A percentile compares a stretch with the other conserved stretches of the same genome.
Conservation (phyloP, 768 basidiomycete genomes). For the Epithele typhae region DNA sequence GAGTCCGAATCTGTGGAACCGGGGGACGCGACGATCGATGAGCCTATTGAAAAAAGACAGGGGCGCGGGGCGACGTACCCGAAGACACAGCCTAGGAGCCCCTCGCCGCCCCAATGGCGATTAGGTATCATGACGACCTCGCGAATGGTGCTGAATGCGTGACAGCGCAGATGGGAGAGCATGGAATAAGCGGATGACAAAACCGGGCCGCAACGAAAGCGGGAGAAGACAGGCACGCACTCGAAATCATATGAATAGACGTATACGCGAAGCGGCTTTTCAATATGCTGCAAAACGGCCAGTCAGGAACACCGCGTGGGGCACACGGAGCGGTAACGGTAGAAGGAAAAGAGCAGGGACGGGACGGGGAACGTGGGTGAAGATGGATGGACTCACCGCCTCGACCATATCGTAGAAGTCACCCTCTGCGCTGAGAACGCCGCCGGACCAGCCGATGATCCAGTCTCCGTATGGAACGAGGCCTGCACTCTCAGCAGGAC, state of each 20-base stretch:
- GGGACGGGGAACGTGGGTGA: background rate
- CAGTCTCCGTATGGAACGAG: constrained; percentile 87
- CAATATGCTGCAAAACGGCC: constrained; percentile 62
- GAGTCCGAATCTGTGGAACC: constrained; percentile 66
- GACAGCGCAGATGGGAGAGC: no score
- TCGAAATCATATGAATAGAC: constrained; percentile 98
- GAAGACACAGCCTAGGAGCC: constrained; percentile 91
- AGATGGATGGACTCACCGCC: constrained; percentile 47
- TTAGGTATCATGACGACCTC: constrained; percentile 96
- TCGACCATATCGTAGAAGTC: constrained; percentile 98
- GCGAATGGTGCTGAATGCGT: constrained; percentile 76
- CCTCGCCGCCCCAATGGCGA: constrained; percentile 96
- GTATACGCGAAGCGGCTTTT: constrained; percentile 90
- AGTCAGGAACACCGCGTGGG: background rate
- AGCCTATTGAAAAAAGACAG: background rate
- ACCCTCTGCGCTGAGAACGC: constrained; percentile 83
- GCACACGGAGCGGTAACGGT: background rate
- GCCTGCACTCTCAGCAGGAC: constrained; percentile 93
- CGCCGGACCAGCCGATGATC: constrained; percentile 91
- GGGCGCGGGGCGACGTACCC: constrained; percentile 53
- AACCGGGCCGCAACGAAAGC: constrained; percentile 3
- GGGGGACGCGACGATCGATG: no score
- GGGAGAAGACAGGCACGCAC: constrained; percentile 43
- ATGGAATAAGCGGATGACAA: background rate
- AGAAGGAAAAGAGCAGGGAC: background rate